Evolutionary conservation across 1,284 basidiomycete genomes (phyloP), one percentile per base, ranked within the genome.

Genomic region (Moesziomyces sp.): DNA sequence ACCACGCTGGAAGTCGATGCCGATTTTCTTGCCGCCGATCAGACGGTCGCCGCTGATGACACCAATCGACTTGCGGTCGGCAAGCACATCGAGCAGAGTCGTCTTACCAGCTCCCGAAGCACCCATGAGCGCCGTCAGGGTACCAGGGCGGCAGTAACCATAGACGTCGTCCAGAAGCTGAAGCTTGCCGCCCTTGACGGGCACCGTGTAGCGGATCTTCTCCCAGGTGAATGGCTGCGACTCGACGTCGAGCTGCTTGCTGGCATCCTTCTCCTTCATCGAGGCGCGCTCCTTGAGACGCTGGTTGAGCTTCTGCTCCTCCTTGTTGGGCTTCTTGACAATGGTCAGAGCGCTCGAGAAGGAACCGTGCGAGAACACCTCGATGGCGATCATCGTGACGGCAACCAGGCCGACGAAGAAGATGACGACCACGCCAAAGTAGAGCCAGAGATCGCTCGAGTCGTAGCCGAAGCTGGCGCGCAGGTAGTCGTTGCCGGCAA

Each of bases 91-190:
- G 52, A 95, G 86, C 0, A 94, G 85, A 0, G 84, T 83, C 23
- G 80, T 85, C 76, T 87, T 88, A 54, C 88, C 88, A 13, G 88
- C 88, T 44, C 93, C 94, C 16, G 91, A 92, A 59, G 91, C 91
- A 28, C 93, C 88, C 86, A 89, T 89, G n/a, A 82, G 76, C 59
- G 88, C 76, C 86, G 93, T 93, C 58, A 95, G 86, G 76, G 90
- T 92, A 9, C 88, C 88, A 11, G 92, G 92, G 19, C 88, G 89
- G 44, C 93, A 92, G 84, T 89, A 95, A 0, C 94, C 94, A 56
- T 90, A 91, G 8, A 96, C 89, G 35, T 93, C 88, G 77, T 93
- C 88, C 59, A 95, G 86, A 9, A 95, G 87, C 50, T 87, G 86
- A 24, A 90, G 88, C 6, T 87, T 86, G 57, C 88, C 83, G 9